Base-by-base conservation (phyloP, 257 asterid species). In the Leonotis leonurus region DNA sequence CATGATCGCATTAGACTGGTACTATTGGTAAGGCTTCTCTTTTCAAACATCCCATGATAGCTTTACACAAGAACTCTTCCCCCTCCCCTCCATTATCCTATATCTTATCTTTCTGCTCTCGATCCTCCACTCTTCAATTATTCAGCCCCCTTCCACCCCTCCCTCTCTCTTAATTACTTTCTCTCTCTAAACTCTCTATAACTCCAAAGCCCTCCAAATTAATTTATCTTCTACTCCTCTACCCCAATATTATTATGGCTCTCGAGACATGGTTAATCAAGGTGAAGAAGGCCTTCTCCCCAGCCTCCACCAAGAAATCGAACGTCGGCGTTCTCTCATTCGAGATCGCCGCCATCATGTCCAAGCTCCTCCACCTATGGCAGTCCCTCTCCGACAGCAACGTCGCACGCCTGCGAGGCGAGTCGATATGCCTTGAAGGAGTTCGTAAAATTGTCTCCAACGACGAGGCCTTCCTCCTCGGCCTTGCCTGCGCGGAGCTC, bases 291-390 rank as follows among this genome's bases (percentile, higher is more conserved):
- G 60, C 84, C 35, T 67, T 91, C 39, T 59, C 90, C 3, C 81
- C 29, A 55, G 12, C 36, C 9, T 48, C 52, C 41, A 73, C 74
- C 66, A 85, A 82, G 84, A 86, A 80, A 75, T 78, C 98, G 2
- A 74, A 67, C 36, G 94, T 85, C 43, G 94, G 90, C 40, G 95
- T 93, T 41, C 46, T 93, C 35, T 88, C 94, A 0, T 93, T 93
- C 66, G 99, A 93, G 87, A 75, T 83, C 64, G 82, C 95, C 4
- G 86, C 85, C 4, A 65, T 87, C 44, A 85, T 87, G 85, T 78
- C 97, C 3, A 89, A 92, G 87, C 84, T 92, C n/a, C 83, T 89
- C 64, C 99, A 92, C 46, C 55, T 92, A 13, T 92, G 96, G 96
- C 85, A 81, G 40, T 87, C 87, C 14, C 75, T 89, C 16, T 78